These are phyloP conservation scores for Termitomyces sp. DNA, from an alignment of 768 basidiomycete genomes.

Conservation along the genomic window DNA sequence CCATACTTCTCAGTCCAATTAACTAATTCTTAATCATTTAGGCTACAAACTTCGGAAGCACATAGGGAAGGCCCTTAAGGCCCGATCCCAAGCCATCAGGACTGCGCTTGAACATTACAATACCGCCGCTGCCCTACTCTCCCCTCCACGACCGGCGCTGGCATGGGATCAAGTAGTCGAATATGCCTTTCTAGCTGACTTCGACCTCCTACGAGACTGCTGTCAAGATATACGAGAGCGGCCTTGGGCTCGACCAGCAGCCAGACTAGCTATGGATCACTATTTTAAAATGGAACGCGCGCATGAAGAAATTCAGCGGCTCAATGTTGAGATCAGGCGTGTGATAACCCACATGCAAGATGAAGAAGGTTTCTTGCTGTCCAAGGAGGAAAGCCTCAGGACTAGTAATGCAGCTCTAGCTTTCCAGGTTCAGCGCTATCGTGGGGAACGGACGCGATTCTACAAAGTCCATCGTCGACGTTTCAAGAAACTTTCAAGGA, in stretches of 20 bases:
- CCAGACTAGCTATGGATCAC: neutral
- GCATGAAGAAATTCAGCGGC: neutral
- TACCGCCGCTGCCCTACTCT: neutral
- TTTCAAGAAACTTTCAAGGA: neutral
- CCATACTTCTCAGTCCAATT: too few relatives aligned
- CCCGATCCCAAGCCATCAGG: neutral
- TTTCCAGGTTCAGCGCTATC: neutral
- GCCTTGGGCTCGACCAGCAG: neutral
- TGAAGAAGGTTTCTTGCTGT: neutral
- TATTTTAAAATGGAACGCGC: neutral
- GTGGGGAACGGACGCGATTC: neutral
- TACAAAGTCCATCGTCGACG: neutral
- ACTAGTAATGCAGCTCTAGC: neutral
- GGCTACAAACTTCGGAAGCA: too few relatives aligned
- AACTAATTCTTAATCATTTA: neutral
- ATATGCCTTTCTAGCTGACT: neutral
- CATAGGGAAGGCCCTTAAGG: too few relatives aligned
- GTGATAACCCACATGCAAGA: constrained; percentile 1
- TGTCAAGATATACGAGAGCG: neutral
- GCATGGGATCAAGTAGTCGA: neutral
- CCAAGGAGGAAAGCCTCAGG: neutral
- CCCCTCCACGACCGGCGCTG: neutral
- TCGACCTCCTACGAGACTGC: neutral
- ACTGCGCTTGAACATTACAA: neutral
- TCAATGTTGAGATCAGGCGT: neutral